Conservation (phyloP, 2,329 filamentous ascomycete genomes). For the Penicillium occitanis region DNA sequence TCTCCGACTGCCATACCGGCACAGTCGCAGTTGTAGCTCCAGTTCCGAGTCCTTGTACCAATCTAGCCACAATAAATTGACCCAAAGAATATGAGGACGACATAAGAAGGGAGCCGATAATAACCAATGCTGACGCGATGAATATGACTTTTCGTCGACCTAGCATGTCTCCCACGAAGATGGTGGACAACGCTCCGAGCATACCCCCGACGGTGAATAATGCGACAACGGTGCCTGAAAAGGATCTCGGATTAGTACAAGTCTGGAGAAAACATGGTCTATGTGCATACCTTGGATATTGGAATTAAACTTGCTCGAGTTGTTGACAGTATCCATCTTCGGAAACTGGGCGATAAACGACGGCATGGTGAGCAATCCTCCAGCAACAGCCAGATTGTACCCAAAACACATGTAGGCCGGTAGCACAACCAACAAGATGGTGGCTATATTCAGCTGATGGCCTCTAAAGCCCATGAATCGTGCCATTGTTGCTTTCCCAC, state of each 20-base stretch:
- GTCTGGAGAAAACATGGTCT: neutral
- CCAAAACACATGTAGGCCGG: conserved; percentile 47
- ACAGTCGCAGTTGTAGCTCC: conserved; percentile 49
- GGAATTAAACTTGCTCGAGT: conserved; percentile 45
- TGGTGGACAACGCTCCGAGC: conserved; percentile 47
- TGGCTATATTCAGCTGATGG: conserved; percentile 25
- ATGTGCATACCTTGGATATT: conserved; percentile 41
- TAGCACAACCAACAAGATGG: conserved; percentile 30
- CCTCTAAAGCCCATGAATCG: conserved; percentile 31
- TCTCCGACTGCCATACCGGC: conserved; percentile 48
- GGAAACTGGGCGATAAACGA: conserved; percentile 57
- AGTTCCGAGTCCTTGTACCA: conserved; percentile 46
- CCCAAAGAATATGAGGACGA: conserved; percentile 45
- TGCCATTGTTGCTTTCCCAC: conserved; percentile 12
- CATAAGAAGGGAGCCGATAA: conserved; percentile 48
- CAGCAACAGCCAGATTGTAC: conserved; percentile 53
- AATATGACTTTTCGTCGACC: conserved; percentile 48
- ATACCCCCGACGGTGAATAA: conserved; percentile 49
- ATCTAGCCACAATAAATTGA: conserved; percentile 48
- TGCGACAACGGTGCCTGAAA: conserved; percentile 40
- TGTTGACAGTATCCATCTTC: conserved; percentile 49
- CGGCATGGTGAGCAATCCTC: conserved; percentile 62
- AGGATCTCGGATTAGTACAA: neutral
- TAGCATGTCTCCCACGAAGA: conserved; percentile 47
- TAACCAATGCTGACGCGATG: conserved; percentile 38